Evolutionary conservation across 1,284 basidiomycete genomes (phyloP).

Genomic region (Tausonia pullulans): DNA sequence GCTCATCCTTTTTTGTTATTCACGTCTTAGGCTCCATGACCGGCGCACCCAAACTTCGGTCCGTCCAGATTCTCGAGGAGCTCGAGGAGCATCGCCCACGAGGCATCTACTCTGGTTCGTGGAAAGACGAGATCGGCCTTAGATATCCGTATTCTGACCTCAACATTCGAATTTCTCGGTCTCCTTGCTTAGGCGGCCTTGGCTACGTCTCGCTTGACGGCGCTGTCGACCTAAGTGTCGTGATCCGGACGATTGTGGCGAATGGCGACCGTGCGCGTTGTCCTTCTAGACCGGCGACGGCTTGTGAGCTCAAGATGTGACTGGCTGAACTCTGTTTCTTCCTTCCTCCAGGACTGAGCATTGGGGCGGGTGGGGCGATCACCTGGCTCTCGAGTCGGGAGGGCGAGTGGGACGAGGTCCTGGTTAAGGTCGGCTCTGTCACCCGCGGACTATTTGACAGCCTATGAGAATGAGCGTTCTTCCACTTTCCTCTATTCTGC

Average conservation of each 20-base stretch:
- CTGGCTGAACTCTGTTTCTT: not conserved
- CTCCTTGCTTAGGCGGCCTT: slow-evolving; percentile 47
- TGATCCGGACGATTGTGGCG: slow-evolving; percentile 84
- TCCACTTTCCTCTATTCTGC: too few species aligned
- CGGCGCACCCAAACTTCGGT: slow-evolving; percentile 89
- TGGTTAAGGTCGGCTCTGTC: slow-evolving; percentile 54
- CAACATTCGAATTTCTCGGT: not conserved
- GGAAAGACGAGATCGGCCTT: not conserved
- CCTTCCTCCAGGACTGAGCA: slow-evolving; percentile 27
- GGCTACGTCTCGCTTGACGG: slow-evolving; percentile 89
- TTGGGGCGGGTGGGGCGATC: slow-evolving; percentile 92
- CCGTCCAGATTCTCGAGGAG: slow-evolving; percentile 74
- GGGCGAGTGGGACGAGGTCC: slow-evolving; percentile 90
- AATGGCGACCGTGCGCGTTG: slow-evolving; percentile 40
- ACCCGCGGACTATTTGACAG: not conserved
- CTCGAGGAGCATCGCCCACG: slow-evolving; percentile 58
- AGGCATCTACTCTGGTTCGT: slow-evolving; percentile 66
- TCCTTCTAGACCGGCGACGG: not conserved
- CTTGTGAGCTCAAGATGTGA: not conserved
- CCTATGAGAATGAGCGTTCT: too few species aligned
- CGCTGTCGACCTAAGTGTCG: slow-evolving; percentile 85
- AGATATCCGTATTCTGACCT: not conserved
- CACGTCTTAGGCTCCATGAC: slow-evolving; percentile 75
- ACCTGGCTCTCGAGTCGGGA: slow-evolving; percentile 80
- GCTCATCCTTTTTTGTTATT: slow-evolving; percentile 5